A percentile compares a stretch with the other conserved stretches of the same genome.
Evolutionary conservation across 2,329 filamentous ascomycete species (phyloP).

Genomic region (Colletotrichum salicis): DNA sequence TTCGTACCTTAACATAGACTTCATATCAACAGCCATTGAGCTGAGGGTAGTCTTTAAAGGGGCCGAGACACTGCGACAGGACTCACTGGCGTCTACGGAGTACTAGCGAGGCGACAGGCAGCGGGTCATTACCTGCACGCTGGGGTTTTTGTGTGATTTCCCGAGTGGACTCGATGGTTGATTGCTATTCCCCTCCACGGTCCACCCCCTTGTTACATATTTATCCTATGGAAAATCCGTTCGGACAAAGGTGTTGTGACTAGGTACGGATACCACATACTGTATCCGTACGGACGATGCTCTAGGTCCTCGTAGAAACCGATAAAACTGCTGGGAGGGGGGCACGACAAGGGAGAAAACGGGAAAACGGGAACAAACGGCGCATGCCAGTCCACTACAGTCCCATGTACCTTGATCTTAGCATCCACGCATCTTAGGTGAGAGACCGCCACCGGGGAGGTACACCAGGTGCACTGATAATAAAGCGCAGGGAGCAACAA

Average conservation of each 20-base stretch:
- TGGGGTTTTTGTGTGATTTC: background rate
- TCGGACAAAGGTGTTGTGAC: background rate
- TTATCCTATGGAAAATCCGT: background rate
- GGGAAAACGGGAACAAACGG: conserved; percentile 7
- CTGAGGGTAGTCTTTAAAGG: background rate
- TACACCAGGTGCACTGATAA: background rate
- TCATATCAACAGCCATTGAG: background rate
- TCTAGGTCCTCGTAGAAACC: conserved; percentile 28
- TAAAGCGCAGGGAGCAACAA: background rate
- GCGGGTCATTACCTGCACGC: background rate
- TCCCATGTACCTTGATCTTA: background rate
- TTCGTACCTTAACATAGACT: background rate
- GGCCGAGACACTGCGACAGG: background rate
- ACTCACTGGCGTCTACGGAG: background rate
- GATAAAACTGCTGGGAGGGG: conserved; percentile 9
- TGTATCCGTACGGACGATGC: background rate
- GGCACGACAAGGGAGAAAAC: background rate
- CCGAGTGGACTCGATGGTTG: background rate
- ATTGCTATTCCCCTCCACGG: background rate
- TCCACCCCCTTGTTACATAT: conserved; percentile 14
- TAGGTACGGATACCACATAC: background rate
- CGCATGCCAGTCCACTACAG: background rate
- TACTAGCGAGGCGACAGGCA: background rate
- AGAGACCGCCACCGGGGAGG: background rate
- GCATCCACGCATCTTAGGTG: background rate